These are phyloP conservation scores for Boletus subcaerulescens DNA, from an alignment of 768 basidiomycete genomes.

Conservation along the genomic window DNA sequence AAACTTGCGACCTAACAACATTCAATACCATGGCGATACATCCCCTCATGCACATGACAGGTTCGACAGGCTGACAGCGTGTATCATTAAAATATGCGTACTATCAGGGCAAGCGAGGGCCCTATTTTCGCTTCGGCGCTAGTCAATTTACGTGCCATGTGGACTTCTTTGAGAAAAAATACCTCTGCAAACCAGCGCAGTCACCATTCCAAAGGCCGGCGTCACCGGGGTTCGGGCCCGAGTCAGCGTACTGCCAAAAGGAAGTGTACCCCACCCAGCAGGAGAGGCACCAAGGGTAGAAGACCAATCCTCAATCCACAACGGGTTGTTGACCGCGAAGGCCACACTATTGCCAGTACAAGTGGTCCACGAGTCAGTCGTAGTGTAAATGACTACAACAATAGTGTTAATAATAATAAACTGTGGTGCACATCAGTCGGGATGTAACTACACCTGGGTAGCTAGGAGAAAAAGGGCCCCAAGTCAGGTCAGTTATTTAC, in stretches of 20 bases:
- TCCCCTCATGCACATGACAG: too few relatives aligned
- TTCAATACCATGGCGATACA: too few relatives aligned
- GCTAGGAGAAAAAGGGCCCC: conserved; percentile 19
- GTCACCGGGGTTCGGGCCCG: conserved; percentile 55
- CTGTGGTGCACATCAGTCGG: background rate
- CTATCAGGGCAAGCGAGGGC: conserved; percentile 13
- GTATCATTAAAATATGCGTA: too few relatives aligned
- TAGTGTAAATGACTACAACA: conserved; percentile 55
- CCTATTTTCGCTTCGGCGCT: background rate
- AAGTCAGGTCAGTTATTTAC: background rate
- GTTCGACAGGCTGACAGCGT: too few relatives aligned
- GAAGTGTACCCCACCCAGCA: conserved; percentile 55
- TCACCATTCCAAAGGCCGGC: conserved; percentile 56
- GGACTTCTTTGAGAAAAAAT: background rate
- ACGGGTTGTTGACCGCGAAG: conserved; percentile 50
- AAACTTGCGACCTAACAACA: too few relatives aligned
- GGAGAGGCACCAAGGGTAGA: conserved; percentile 52
- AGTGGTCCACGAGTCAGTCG: conserved; percentile 63
- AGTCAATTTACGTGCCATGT: background rate
- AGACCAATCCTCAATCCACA: conserved; percentile 59
- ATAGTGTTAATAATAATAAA: conserved; percentile 2
- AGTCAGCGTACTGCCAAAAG: conserved; percentile 61
- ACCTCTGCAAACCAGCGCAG: conserved; percentile 36
- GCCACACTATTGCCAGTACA: conserved; percentile 59
- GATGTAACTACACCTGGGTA: conserved; percentile 36